A percentile compares a stretch with the other conserved stretches of the same genome.
Conservation (phyloP, 2,329 filamentous ascomycete species). For the Penicillium sp. region DNA sequence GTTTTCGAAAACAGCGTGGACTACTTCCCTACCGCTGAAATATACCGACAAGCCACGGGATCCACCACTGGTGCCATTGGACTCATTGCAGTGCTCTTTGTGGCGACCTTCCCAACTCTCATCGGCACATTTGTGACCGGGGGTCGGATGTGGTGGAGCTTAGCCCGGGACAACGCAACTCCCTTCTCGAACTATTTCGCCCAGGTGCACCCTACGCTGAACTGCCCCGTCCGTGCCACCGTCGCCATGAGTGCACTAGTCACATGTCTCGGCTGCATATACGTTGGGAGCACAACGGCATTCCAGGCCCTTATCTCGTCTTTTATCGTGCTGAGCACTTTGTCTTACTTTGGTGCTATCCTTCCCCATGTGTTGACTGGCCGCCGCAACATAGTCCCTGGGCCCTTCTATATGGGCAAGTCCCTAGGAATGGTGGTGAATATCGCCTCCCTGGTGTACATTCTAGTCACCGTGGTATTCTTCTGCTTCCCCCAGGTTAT, state of each 20-base stretch:
- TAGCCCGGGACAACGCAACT: slow-evolving; percentile 62
- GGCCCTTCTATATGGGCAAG: slow-evolving; percentile 62
- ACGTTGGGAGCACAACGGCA: slow-evolving; percentile 67
- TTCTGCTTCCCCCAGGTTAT: slow-evolving; percentile 63
- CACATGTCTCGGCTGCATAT: slow-evolving; percentile 65
- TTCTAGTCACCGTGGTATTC: slow-evolving; percentile 64
- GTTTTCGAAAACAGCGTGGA: slow-evolving; percentile 52
- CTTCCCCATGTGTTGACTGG: slow-evolving; percentile 59
- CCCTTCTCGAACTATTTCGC: slow-evolving; percentile 57
- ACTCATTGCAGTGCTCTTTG: slow-evolving; percentile 58
- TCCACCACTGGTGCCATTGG: slow-evolving; percentile 57
- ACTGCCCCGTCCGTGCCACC: slow-evolving; percentile 62
- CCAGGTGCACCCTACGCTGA: slow-evolving; percentile 50
- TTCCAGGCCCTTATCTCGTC: slow-evolving; percentile 69
- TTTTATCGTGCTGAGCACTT: slow-evolving; percentile 59
- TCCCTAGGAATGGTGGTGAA: slow-evolving; percentile 57
- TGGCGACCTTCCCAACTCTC: slow-evolving; percentile 57
- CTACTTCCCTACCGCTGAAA: slow-evolving; percentile 66
- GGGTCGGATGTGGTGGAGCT: slow-evolving; percentile 64
- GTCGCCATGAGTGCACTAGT: slow-evolving; percentile 55
- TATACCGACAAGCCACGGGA: slow-evolving; percentile 65
- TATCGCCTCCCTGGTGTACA: slow-evolving; percentile 59
- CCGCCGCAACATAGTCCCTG: slow-evolving; percentile 54
- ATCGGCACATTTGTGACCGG: slow-evolving; percentile 61
- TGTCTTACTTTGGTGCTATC: slow-evolving; percentile 67